Base-by-base conservation (phyloP, 192 early-diverging fungal genomes). In the Haplosporangium gracile region DNA sequence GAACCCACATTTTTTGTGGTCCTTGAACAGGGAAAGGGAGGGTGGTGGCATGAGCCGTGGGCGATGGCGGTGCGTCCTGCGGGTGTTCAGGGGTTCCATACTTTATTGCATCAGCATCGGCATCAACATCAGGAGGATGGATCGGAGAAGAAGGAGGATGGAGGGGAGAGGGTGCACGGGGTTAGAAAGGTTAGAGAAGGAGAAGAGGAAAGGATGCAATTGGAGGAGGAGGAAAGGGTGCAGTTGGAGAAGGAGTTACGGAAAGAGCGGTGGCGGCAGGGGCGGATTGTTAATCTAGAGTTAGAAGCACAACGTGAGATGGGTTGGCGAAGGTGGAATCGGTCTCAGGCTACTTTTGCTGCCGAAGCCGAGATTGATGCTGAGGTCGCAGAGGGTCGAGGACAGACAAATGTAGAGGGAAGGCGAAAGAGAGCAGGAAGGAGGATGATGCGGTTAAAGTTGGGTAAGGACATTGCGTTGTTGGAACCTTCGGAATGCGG, bases 11-110 rank as follows among this genome's bases (percentile, higher is more conserved):
- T 86, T 47, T 81, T 81, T 65, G 39, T 74, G 24, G 84, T 86
- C 0, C 68, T 86, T 1, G 84, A 86, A 43, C 72, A 75, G 8
- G 79, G 75, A 4, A 63, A 63, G 4, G 84, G 84, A 9, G 84
- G 84, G 34, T 86, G 84, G 84, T 86, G 84, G 84, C 60, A 80
- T 45, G 84, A 86, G 45, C 84, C 84, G 0, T 86, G 79, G 84
- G 84, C 79, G 22, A 78, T 81, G 84, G 72, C 51, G 1, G 72
- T 42, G 10, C 47, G 36, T 4, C 78, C 83, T 0, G 1, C 2
- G 38, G 80, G 72, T 22, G 42, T 74, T 15, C 43, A 68, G 42
- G 36, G 42, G 36, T 57, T 32, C 9, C 65, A n/a, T 45, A 38
- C 53, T 34, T 65, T 47, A 34, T 29, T 55, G 22, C 78, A 80